Percentiles rank a stretch among this genome's conserved stretches.
These are phyloP conservation scores for Cladosporium austrohemisphaericum DNA, from an alignment of 2,329 filamentous ascomycete genomes.

Conservation along the genomic window DNA sequence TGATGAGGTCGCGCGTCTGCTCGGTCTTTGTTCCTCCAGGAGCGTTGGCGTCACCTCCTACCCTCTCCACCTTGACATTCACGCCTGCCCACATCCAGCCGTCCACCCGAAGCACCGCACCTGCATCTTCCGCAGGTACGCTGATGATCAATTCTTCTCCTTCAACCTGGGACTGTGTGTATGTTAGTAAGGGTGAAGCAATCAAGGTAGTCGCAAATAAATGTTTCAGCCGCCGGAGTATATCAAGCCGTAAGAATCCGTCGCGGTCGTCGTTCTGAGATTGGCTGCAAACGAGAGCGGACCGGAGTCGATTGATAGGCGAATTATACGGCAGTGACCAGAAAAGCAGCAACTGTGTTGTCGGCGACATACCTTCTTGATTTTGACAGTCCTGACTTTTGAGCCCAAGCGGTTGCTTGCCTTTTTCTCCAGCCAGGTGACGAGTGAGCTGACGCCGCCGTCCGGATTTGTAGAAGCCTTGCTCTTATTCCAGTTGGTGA, in stretches of 20 bases:
- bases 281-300: slow-evolving; percentile 29
- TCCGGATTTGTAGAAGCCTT: slow-evolving; percentile 34
- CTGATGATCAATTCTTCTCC: slow-evolving; percentile 37
- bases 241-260: slow-evolving; percentile 15
- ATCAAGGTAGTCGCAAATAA: not conserved
- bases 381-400: slow-evolving; percentile 31
- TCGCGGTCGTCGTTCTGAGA: slow-evolving; percentile 31
- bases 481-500: slow-evolving; percentile 41
- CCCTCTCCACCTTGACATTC: slow-evolving; percentile 36
- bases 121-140: slow-evolving; percentile 35
- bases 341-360: slow-evolving; percentile 11
- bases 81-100: slow-evolving; percentile 39
- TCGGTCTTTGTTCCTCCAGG: slow-evolving; percentile 44
- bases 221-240: not conserved
- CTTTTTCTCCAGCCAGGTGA: slow-evolving; percentile 41
- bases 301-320: slow-evolving; percentile 19
- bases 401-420: slow-evolving; percentile 32
- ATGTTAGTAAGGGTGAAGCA: slow-evolving; percentile 24
- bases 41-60: slow-evolving; percentile 21
- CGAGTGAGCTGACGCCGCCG: slow-evolving; percentile 35
- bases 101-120: slow-evolving; percentile 37
- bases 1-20: slow-evolving; percentile 60
- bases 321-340: not conserved
- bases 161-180: slow-evolving; percentile 31
- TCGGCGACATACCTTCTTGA: slow-evolving; percentile 36